Base-by-base conservation (phyloP, 257 asterid genomes). In the Fraxinus quadrangulata region DNA sequence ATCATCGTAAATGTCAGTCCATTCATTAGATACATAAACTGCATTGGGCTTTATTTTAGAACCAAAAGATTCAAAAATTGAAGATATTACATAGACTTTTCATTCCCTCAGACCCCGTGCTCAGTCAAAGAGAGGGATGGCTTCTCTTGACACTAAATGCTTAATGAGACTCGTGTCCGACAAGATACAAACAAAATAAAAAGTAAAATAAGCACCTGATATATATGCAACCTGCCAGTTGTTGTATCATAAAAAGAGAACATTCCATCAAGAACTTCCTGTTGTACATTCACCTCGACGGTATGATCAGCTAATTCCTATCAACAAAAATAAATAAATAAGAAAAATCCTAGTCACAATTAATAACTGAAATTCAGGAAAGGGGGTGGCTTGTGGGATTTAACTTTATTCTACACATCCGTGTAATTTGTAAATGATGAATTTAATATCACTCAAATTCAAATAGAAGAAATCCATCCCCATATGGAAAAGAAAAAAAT, bases 211-310 rank as follows among this genome's bases (percentile, higher is more conserved):
- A 19, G 67, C 67, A 94, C 98, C 98, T 94, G 96, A 86, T 91
- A 92, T 72, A 94, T 88, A 65, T 92, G 97, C 77, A 94, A 84
- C 76, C 75, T 89, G 87, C 92, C 83, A 42, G 87, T 88, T 23
- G 91, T 89, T 67, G 97, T 88, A 82, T 89, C 97, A 75, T 94
- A 91, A 82, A 94, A 92, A 14, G 97, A 90, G 85, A 92, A 90
- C 83, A 85, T 66, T 75, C 92, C 97, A 73, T 92, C 97, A 69
- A 92, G 89, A 69, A 86, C 92, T 77, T 91, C 97, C 45, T 92
- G 90, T 36, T 94, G 98, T 73, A 92, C 80, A 54, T 80, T 92
- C 85, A 91, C 94, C 82, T 92, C 92, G 33, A 72, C 82, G 19
- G 92, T 91, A 81, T 90, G 96, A 74, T 90, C 96, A 69, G 86